A percentile compares a stretch with the other conserved stretches of the same genome.
phyloP scores from a whole-genome alignment of 73 alveolate species.

The Tetrahymena elliotti region DNA sequence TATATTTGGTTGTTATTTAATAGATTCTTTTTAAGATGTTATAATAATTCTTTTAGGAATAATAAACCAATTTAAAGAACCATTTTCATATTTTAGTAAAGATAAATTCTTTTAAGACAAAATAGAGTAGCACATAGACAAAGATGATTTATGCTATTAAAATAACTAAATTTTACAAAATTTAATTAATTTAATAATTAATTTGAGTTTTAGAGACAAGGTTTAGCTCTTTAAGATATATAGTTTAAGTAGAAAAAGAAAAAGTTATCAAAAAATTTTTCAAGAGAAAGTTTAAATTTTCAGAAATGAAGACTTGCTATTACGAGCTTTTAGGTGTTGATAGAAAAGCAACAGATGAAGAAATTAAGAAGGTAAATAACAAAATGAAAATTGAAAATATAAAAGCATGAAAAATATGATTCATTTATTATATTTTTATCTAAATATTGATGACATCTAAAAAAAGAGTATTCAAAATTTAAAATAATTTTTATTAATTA shows the following conservation, averaged over 20 bases:
- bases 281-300: not conserved
- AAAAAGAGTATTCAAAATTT: not conserved
- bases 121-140: not conserved
- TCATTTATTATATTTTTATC: too few species aligned
- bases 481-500: not conserved
- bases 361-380: conserved; percentile 66
- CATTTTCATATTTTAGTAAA: not conserved
- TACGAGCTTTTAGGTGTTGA: conserved; percentile 75
- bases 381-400: not conserved
- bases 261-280: not conserved
- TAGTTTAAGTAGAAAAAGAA: not conserved
- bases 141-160: not conserved
- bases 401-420: not conserved
- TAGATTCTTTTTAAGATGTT: not conserved
- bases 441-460: too few species aligned
- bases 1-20: not conserved
- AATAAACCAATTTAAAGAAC: not conserved
- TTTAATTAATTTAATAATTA: too few species aligned
- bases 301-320: conserved; percentile 52
- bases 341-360: conserved; percentile 50
- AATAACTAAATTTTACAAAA: too few species aligned
- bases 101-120: not conserved
- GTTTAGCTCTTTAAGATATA: not conserved
- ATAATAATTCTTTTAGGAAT: not conserved
- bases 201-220: not conserved